Evolutionary conservation across 345 rosid species (phyloP).

Genomic region (Gossypium anomalum): DNA sequence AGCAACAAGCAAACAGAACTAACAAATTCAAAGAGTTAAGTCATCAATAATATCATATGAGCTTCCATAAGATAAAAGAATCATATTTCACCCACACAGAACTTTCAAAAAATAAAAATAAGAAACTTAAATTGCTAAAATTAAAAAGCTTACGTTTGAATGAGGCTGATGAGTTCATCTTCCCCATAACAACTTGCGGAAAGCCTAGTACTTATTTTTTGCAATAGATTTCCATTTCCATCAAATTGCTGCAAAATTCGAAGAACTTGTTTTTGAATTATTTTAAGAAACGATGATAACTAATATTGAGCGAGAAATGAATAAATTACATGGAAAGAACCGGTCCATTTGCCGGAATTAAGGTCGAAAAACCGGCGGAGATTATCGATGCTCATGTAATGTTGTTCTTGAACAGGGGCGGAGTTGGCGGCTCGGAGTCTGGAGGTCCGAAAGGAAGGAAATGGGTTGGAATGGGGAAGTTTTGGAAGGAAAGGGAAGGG

Average conservation of each 20-base stretch:
- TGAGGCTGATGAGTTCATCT: conserved; percentile 78
- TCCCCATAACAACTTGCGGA: conserved; percentile 80
- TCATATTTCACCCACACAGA: not conserved
- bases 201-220: conserved; percentile 63
- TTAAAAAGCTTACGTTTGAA: conserved; percentile 68
- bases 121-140: not conserved
- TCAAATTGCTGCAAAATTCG: conserved; percentile 76
- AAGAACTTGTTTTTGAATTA: not conserved
- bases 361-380: conserved; percentile 64
- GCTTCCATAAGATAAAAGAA: not conserved
- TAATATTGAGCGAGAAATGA: not conserved
- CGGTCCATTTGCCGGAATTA: conserved; percentile 77
- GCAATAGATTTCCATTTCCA: conserved; percentile 58
- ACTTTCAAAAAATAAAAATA: not conserved
- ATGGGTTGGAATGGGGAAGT: conserved; percentile 5
- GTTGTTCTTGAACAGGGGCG: conserved; percentile 29
- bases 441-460: conserved; percentile 28
- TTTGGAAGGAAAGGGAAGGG: conserved; percentile 18
- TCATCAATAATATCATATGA: not conserved
- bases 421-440: conserved; percentile 26
- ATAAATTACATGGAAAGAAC: conserved; percentile 60
- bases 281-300: not conserved
- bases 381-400: conserved; percentile 60
- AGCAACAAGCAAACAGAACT: no score
- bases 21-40: not conserved